Conservation (phyloP, 2,329 filamentous ascomycete species). For the Fusarium gaditjirri region DNA sequence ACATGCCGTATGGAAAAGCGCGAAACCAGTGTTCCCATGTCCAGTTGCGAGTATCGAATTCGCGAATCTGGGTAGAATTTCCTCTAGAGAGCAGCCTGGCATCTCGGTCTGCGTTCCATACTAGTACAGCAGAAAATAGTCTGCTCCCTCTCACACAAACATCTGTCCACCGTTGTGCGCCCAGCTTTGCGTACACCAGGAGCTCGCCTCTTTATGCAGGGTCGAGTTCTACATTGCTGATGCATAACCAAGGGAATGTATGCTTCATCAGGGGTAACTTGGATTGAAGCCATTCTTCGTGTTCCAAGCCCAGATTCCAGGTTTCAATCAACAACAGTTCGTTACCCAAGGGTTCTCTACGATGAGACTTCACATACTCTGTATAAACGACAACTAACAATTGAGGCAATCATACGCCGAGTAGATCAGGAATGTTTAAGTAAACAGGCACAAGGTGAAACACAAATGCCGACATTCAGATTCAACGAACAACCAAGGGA, state of each 20-base stretch:
- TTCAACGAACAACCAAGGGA: not conserved
- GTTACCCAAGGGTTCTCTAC: not conserved
- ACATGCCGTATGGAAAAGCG: not conserved
- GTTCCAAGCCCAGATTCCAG: not conserved
- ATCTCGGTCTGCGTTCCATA: not conserved
- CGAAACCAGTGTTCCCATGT: too few species aligned
- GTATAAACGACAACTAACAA: not conserved
- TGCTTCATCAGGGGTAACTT: not conserved
- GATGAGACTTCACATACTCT: not conserved
- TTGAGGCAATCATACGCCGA: not conserved
- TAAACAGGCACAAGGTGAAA: conserved; percentile 5
- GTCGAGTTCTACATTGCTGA: not conserved
- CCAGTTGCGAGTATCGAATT: not conserved
- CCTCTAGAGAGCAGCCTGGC: not conserved
- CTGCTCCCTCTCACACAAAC: not conserved
- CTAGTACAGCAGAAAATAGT: not conserved
- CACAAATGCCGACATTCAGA: not conserved
- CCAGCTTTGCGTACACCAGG: not conserved
- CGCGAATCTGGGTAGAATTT: not conserved
- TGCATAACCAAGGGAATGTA: not conserved
- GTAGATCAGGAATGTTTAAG: conserved; percentile 13
- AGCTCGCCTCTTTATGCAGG: conserved; percentile 5
- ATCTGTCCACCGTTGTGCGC: not conserved
- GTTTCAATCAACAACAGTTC: not conserved
- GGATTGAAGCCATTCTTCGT: not conserved